Evolutionary conservation across 345 rosid genomes (phyloP), one percentile per base, ranked within the genome.

Genomic region (Rhizophora mangle): DNA sequence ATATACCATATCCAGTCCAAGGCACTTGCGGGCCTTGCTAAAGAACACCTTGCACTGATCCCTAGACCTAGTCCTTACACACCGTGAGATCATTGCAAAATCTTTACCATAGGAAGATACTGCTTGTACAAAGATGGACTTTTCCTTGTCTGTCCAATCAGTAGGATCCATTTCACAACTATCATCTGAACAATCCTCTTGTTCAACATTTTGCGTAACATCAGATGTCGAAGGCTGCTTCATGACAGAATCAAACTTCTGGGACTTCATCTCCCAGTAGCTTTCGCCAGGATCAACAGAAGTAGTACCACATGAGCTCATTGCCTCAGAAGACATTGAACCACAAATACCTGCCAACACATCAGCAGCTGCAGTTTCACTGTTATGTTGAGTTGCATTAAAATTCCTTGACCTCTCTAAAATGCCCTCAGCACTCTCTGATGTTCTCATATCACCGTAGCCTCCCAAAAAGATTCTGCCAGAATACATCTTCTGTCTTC

Each of bases 71-170:
- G 99, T 88, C 67, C 83, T 52, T n/a, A 95, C 85, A 32, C 74
- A 79, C 15, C 71, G 82, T 26, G 96, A 86, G 66, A 95, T 83
- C 84, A 78, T 80, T 20, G 82, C 79, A 84, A 95, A 95, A 85
- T 95, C 91, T 77, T 89, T 95, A 6, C 99, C 99, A 76, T 84
- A 88, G 27, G 80, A 64, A 4, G 90, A 86, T 24, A 92, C 84
- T 20, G 96, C 96, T 74, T 79, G 87, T 56, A 95, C 69, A 80
- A 95, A 88, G 61, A 81, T 69, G 63, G 86, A 83, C 74, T 89
- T 90, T 72, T 95, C 99, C 79, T 84, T 87, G 69, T 95, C 97
- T 6, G 96, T 92, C 99, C 97, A 95, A 74, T 87, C 92, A 76
- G 85, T 53, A 66, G 92, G 83, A 72, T 85, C 96, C 82, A 87